Conservation (phyloP, 495 filamentous ascomycete genomes). For the Lasiosphaeria miniovina region DNA sequence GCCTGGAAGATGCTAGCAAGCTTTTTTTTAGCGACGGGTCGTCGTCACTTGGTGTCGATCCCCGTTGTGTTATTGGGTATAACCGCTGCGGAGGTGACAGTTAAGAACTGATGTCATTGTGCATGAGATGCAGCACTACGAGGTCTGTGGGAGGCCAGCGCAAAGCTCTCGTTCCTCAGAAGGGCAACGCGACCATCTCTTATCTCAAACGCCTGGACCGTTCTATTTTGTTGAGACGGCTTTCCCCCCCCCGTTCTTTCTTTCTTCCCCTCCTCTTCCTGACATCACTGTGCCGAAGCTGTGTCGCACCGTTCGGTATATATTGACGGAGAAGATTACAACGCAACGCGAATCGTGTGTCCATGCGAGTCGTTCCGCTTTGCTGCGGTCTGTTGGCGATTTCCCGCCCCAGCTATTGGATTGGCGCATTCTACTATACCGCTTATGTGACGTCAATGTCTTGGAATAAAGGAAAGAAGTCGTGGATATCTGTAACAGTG, state of each 20-base stretch:
- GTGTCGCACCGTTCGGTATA: not conserved
- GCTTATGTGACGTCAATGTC: no score
- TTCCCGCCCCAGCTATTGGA: no score
- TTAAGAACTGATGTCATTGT: constrained; percentile 13
- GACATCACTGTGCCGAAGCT: not conserved
- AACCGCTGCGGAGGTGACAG: not conserved
- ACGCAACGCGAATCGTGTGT: not conserved
- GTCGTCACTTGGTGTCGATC: constrained; percentile 15
- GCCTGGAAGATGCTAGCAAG: constrained; percentile 4
- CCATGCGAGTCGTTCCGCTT: no score
- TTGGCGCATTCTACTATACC: no score
- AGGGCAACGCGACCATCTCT: not conserved
- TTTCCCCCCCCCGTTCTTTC: not conserved
- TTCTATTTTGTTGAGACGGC: not conserved
- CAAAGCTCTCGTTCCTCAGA: not conserved
- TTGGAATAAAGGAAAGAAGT: no score
- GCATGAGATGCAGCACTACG: not conserved
- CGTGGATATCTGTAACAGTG: no score
- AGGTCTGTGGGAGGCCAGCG: not conserved
- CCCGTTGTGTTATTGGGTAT: constrained; percentile 6
- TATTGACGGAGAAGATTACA: not conserved
- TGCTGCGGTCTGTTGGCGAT: no score
- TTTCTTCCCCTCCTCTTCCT: not conserved
- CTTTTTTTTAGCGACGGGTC: constrained; percentile 6
- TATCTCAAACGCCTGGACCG: constrained; percentile 1